Base-by-base conservation (phyloP, 768 basidiomycete species). In the Boletus coccyginus region DNA sequence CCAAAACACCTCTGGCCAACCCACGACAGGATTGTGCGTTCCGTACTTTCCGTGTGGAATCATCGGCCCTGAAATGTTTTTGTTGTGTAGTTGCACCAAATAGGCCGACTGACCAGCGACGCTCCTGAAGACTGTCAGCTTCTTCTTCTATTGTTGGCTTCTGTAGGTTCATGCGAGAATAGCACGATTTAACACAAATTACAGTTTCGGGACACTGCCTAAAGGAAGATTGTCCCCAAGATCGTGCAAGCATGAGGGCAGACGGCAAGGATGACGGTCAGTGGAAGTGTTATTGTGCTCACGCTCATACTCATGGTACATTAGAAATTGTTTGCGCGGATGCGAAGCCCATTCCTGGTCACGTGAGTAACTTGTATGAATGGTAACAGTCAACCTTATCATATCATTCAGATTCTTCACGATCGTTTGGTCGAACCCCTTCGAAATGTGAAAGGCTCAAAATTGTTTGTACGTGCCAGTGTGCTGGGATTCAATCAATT, bases 121-220 rank as follows among this genome's bases (percentile, higher is more conserved):
- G 75, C 78, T 5, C 61, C 70, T 14, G 69, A 76, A 3, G 76
- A 77, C 0, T 81, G 82, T 52, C 75, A n/a, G 69, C 3, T 79
- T 81, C 58, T 77, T 83, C 50, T 82, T 86, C 61, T 82, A 83
- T 40, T 86, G 84, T 84, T 57, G 38, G 78, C 21, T 29, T 14
- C 0, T 14, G 27, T 17, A 24, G 1, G 3, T 31, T 35, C 5
- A n/a, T 6, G 14, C 13, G 7, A 16, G 14, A 31, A 27, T 32
- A n/a, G 8, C 9, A 17, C 38, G 32, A 24, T 39, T 10, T 11
- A 24, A 52, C 17, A 8, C 5, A 33, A 27, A 1, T 2, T 10
- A 39, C 24, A 69, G 67, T 53, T 49, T 65, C 64, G 0, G 68
- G 68, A 0, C 68, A 71, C 4, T 70, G 60, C 0, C 2, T 63